Percentiles rank a stretch among this genome's conserved stretches.
Evolutionary conservation across 2,329 filamentous ascomycete species (phyloP).

Genomic region (Thelonectria blattea): DNA sequence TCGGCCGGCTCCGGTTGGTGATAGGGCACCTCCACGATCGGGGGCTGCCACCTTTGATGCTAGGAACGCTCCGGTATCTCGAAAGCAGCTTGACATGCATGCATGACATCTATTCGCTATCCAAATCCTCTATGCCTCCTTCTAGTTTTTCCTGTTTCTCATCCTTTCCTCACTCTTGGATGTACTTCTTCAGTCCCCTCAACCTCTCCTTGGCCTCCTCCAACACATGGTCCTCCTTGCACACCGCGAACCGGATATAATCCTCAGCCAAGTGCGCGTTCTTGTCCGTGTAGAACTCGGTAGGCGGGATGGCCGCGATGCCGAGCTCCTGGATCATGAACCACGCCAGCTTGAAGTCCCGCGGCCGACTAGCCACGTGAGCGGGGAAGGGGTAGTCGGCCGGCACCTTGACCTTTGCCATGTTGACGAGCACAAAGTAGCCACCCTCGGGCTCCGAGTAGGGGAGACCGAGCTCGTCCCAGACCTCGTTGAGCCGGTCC

Average conservation of each 20-base stretch:
- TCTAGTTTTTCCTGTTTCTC: conserved; percentile 11
- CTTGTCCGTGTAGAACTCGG: conserved; percentile 90
- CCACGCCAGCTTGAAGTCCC: conserved; percentile 95
- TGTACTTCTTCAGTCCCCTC: conserved; percentile 75
- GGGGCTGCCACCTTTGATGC: conserved; percentile 37
- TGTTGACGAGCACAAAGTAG: conserved; percentile 96
- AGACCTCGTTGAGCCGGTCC: conserved; percentile 82
- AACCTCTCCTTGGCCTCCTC: conserved; percentile 80
- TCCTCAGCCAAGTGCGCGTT: conserved; percentile 89
- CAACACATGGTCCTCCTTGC: conserved; percentile 88
- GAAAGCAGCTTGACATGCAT: not conserved
- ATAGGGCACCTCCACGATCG: conserved; percentile 37
- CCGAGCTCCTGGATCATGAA: conserved; percentile 97
- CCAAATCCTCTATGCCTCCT: not conserved
- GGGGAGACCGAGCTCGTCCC: conserved; percentile 75
- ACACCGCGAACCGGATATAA: conserved; percentile 94
- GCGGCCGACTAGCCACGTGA: conserved; percentile 82
- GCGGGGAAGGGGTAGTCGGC: conserved; percentile 85
- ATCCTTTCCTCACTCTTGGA: conserved; percentile 43
- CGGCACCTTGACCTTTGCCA: conserved; percentile 85
- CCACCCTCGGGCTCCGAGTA: conserved; percentile 95
- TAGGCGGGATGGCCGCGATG: conserved; percentile 93
- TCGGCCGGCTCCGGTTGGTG: conserved; percentile 42
- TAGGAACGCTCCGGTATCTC: conserved; percentile 9
- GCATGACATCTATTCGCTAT: not conserved